A percentile compares a stretch with the other conserved stretches of the same genome.
These are phyloP conservation scores for Plantago elongata DNA, from an alignment of 257 asterid species.

Conservation along the genomic window DNA sequence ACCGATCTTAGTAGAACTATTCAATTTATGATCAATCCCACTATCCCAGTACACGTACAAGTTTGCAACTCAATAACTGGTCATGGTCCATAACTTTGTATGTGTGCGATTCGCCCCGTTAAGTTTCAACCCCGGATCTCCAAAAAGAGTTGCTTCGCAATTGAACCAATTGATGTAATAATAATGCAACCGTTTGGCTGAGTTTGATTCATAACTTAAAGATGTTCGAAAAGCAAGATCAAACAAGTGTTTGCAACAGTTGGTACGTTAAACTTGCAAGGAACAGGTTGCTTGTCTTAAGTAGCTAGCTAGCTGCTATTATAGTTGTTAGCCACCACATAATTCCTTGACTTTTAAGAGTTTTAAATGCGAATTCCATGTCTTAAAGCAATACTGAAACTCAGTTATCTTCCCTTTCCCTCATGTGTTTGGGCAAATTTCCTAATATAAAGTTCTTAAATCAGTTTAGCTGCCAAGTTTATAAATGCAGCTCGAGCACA, in stretches of 20 bases:
- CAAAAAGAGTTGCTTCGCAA: no score
- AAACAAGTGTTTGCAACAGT: background rate
- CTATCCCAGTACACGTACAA: no score
- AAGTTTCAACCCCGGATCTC: no score
- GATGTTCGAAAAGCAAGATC: background rate
- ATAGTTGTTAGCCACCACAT: slow-evolving; percentile 17
- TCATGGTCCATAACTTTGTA: no score
- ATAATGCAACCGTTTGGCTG: no score
- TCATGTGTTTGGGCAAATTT: slow-evolving; percentile 3
- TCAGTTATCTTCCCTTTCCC: slow-evolving; percentile 3
- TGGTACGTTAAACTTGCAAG: slow-evolving; percentile 46
- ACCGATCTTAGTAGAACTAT: no score
- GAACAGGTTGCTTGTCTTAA: slow-evolving; percentile 24
- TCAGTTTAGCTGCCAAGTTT: background rate
- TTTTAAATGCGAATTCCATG: slow-evolving; percentile 8
- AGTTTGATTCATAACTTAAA: background rate
- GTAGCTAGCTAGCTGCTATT: background rate
- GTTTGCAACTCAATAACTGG: no score
- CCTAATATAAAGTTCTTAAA: slow-evolving; percentile 11
- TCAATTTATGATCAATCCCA: no score
- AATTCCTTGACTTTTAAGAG: slow-evolving; percentile 52
- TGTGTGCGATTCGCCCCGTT: no score
- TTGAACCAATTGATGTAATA: no score
- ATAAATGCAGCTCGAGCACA: no score
- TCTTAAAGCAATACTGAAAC: slow-evolving; percentile 8